phyloP scores from a whole-genome alignment of 2,329 filamentous ascomycete genomes.

The Chrysosphaeria jannelii region DNA sequence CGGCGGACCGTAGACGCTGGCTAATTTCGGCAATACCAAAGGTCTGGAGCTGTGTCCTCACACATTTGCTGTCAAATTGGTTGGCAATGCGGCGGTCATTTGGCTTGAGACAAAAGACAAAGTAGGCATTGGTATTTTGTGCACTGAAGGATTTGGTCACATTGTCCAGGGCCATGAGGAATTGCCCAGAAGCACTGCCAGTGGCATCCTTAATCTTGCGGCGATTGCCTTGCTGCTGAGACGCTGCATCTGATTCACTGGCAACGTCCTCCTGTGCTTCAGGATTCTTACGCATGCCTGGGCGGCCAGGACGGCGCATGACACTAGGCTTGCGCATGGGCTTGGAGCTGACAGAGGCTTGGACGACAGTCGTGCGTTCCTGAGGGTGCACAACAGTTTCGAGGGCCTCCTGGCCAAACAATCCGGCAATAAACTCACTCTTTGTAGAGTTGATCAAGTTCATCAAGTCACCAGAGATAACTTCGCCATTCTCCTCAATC shows the following conservation, averaged over 20 bases:
- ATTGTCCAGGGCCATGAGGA: conserved; percentile 64
- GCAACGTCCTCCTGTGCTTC: conserved; percentile 10
- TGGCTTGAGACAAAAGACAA: conserved; percentile 88
- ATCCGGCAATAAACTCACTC: conserved; percentile 61
- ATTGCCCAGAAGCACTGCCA: conserved; percentile 79
- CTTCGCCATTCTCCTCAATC: conserved; percentile 83
- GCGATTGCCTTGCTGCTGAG: conserved; percentile 8
- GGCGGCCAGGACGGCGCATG: conserved; percentile 31
- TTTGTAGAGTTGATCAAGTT: conserved; percentile 73
- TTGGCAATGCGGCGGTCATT: conserved; percentile 94
- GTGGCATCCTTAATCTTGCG: conserved; percentile 14
- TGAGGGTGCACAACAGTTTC: conserved; percentile 83
- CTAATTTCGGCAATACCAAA: conserved; percentile 94
- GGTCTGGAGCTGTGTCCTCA: conserved; percentile 76
- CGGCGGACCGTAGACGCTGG: conserved; percentile 67
- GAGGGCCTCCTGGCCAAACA: conserved; percentile 88
- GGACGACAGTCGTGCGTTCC: conserved; percentile 72
- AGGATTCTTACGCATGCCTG: conserved; percentile 5
- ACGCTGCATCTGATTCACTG: conserved; percentile 11
- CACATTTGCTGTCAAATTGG: conserved; percentile 96
- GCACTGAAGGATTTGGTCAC: conserved; percentile 65
- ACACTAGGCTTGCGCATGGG: conserved; percentile 80
- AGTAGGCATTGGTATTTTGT: conserved; percentile 72
- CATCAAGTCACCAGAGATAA: conserved; percentile 85
- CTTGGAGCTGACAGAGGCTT: conserved; percentile 88